Evolutionary conservation across 2,329 filamentous ascomycete genomes (phyloP).

Genomic region (Beauveria asiatica): DNA sequence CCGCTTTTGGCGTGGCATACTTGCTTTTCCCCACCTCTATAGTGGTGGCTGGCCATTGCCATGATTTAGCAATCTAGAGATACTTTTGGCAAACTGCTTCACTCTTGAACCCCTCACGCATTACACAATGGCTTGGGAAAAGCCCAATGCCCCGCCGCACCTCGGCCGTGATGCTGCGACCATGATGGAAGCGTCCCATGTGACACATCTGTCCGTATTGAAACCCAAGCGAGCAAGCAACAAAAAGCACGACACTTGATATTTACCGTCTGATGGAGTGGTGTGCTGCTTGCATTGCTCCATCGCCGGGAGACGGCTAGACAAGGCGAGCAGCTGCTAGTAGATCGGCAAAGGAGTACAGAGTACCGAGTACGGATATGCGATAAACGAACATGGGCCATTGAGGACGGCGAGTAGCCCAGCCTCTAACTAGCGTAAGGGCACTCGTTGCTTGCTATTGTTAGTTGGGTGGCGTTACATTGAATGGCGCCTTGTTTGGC

Average conservation of each 20-base stretch:
- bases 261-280: not conserved
- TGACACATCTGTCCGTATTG: not conserved
- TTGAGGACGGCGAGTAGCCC: not conserved
- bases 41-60: not conserved
- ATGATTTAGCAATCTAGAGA: no score
- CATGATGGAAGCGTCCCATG: not conserved
- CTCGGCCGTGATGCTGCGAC: not conserved
- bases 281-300: not conserved
- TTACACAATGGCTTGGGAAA: not conserved
- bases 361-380: no score
- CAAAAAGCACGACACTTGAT: not conserved
- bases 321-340: not conserved
- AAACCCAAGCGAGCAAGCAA: not conserved
- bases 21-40: not conserved
- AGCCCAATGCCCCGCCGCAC: not conserved
- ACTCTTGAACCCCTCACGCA: not conserved
- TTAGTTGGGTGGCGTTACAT: not conserved
- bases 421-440: not conserved
- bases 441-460: not conserved
- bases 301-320: not conserved
- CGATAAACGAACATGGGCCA: not conserved
- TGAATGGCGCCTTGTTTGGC: not conserved
- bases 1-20: not conserved
- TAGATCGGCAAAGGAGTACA: not conserved
- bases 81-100: not conserved